Conservation (phyloP, 2,329 filamentous ascomycete genomes). For the Metarhizium rileyi region DNA sequence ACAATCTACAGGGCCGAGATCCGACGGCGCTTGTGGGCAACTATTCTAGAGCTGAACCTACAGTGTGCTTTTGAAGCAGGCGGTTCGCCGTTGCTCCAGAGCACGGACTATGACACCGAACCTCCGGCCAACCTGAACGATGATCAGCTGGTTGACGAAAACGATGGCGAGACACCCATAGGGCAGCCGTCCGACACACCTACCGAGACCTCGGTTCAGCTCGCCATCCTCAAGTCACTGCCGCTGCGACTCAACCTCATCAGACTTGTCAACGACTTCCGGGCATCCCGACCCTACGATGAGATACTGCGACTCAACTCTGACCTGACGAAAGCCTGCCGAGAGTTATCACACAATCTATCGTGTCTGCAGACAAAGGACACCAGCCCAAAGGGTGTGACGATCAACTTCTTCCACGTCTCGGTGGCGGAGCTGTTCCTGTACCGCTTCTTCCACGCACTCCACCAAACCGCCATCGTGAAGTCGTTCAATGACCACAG, state of each 20-base stretch:
- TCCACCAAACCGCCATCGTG: slow-evolving; percentile 42
- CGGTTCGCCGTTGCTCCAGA: slow-evolving; percentile 36
- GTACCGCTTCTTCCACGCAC: slow-evolving; percentile 38
- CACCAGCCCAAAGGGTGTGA: slow-evolving; percentile 6
- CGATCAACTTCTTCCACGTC: slow-evolving; percentile 29
- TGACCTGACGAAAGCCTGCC: slow-evolving; percentile 31
- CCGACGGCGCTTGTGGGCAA: slow-evolving; percentile 46
- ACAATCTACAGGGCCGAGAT: slow-evolving; percentile 40
- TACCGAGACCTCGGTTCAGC: slow-evolving; percentile 39
- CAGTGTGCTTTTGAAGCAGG: slow-evolving; percentile 42
- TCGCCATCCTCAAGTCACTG: slow-evolving; percentile 35
- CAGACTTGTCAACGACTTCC: slow-evolving; percentile 37
- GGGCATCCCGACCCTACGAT: slow-evolving; percentile 32
- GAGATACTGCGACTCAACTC: slow-evolving; percentile 36
- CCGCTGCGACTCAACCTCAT: slow-evolving; percentile 33
- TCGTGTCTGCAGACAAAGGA: slow-evolving; percentile 23
- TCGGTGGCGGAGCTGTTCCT: slow-evolving; percentile 32
- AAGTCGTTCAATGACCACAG: slow-evolving; percentile 34
- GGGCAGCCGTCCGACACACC: slow-evolving; percentile 10
- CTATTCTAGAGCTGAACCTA: slow-evolving; percentile 43
- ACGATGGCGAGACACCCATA: slow-evolving; percentile 13
- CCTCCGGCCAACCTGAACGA: slow-evolving; percentile 43
- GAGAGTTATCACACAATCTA: slow-evolving; percentile 22
- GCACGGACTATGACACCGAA: slow-evolving; percentile 39
- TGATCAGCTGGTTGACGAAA: slow-evolving; percentile 33